Evolutionary conservation across 2,329 filamentous ascomycete species (phyloP).

Genomic region (Colletotrichum acutatum): DNA sequence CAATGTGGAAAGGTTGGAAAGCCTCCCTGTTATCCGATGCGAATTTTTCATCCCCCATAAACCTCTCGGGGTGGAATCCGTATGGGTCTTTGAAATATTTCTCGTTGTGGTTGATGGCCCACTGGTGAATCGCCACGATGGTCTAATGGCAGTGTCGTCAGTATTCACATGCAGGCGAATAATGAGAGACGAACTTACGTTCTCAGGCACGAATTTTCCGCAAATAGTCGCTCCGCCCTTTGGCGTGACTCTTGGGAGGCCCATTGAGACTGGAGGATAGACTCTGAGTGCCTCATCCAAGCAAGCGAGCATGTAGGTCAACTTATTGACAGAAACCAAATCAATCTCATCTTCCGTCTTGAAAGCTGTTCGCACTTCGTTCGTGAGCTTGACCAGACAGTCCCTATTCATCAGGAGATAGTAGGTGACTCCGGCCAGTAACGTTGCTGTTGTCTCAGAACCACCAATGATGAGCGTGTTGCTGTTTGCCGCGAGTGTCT

Average conservation of each 20-base stretch:
- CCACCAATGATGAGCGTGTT: constrained; percentile 40
- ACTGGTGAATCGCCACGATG: constrained; percentile 15
- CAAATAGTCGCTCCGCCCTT: constrained; percentile 45
- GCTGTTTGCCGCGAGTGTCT: constrained; percentile 5
- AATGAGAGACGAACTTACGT: constrained; percentile 34
- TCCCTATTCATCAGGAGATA: constrained; percentile 44
- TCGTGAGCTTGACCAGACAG: constrained; percentile 42
- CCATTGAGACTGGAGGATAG: constrained; percentile 45
- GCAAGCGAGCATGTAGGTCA: constrained; percentile 51
- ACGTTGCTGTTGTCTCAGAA: constrained; percentile 47
- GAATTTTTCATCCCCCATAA: constrained; percentile 6
- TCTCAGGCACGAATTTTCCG: constrained; percentile 44
- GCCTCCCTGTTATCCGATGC: constrained; percentile 49
- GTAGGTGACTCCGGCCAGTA: constrained; percentile 41
- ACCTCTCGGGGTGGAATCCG: constrained; percentile 14
- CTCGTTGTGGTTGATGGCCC: constrained; percentile 9
- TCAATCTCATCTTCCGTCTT: constrained; percentile 48
- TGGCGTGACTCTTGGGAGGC: constrained; percentile 41
- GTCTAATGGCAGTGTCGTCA: background rate
- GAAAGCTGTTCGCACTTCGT: constrained; percentile 51
- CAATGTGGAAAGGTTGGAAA: constrained; percentile 55
- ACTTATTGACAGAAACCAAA: constrained; percentile 41
- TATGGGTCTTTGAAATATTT: constrained; percentile 6
- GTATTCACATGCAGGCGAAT: background rate
- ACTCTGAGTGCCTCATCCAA: constrained; percentile 55